These are phyloP conservation scores for Metschnikowia picachoensis DNA, from an alignment of 805 yeast genomes.

Conservation along the genomic window DNA sequence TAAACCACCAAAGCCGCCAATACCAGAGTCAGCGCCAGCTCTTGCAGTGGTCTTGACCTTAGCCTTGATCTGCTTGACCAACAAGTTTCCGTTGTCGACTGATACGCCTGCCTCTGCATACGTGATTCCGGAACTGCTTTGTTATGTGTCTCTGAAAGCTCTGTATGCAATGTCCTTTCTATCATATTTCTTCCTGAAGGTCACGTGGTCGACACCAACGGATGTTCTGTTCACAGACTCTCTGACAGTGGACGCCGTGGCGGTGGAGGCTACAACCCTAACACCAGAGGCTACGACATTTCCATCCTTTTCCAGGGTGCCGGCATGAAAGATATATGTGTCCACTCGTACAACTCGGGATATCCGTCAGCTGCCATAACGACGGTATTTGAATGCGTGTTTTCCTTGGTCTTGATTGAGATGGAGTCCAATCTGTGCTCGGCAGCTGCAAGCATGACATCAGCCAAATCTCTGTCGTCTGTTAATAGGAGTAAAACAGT, in stretches of 20 bases:
- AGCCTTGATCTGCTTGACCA: slow-evolving; percentile 86
- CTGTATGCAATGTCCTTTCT: slow-evolving; percentile 94
- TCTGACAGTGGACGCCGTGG: slow-evolving; percentile 69
- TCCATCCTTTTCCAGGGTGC: slow-evolving; percentile 63
- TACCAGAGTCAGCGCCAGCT: slow-evolving; percentile 95
- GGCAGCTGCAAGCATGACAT: slow-evolving; percentile 88
- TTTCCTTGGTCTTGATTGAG: slow-evolving; percentile 46
- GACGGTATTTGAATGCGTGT: slow-evolving; percentile 81
- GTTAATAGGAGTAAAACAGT: slow-evolving; percentile 85
- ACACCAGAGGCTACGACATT: slow-evolving; percentile 86
- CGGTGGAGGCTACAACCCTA: slow-evolving; percentile 93
- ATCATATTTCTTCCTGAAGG: slow-evolving; percentile 72
- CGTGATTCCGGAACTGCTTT: slow-evolving; percentile 49
- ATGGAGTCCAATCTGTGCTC: slow-evolving; percentile 92
- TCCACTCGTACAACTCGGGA: slow-evolving; percentile 73
- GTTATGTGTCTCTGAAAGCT: slow-evolving; percentile 65
- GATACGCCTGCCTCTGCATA: slow-evolving; percentile 97
- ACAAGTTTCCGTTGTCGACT: slow-evolving; percentile 88
- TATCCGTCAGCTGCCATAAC: slow-evolving; percentile 97
- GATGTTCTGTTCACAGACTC: slow-evolving; percentile 87
- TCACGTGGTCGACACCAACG: slow-evolving; percentile 71
- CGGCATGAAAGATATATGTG: slow-evolving; percentile 91
- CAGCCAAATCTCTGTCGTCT: slow-evolving; percentile 85
- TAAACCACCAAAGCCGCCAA: slow-evolving; percentile 98
- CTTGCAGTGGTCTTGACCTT: slow-evolving; percentile 90